A percentile compares a stretch with the other conserved stretches of the same genome.
Evolutionary conservation across 768 basidiomycete genomes (phyloP).

Genomic region (Psilocybe sp.): DNA sequence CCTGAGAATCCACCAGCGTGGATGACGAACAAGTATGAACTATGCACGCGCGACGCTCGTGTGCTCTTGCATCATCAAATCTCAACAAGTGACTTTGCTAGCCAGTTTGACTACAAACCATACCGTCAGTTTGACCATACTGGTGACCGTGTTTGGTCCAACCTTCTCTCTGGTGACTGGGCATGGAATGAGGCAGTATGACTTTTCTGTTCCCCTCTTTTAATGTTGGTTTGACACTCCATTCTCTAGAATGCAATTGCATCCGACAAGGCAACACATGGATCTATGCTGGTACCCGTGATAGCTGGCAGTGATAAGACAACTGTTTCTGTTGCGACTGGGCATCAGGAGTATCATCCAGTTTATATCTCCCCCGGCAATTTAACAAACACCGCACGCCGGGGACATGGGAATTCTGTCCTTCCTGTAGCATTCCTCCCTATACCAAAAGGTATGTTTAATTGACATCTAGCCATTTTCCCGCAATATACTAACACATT

Average conservation of each 20-base stretch:
- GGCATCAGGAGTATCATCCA: no score
- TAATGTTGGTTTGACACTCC: neutral
- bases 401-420: no score
- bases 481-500: no score
- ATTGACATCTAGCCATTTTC: no score
- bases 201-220: neutral
- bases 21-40: conserved; percentile 22
- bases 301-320: conserved; percentile 28
- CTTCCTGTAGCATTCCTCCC: no score
- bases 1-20: conserved; percentile 15
- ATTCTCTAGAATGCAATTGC: conserved; percentile 6
- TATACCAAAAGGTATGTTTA: no score
- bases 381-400: no score
- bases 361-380: no score
- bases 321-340: conserved; percentile 20
- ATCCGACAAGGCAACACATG: conserved; percentile 9
- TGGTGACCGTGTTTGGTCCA: conserved; percentile 21
- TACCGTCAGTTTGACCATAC: conserved; percentile 21
- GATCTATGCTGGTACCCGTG: conserved; percentile 18
- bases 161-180: conserved; percentile 24
- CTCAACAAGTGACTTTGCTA: conserved; percentile 10
- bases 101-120: conserved; percentile 16
- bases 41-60: conserved; percentile 15
- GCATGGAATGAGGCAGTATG: conserved; percentile 23
- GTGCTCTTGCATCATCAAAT: conserved; percentile 20